phyloP scores from a whole-genome alignment of 345 rosid species.

The Arabis hirsuta region DNA sequence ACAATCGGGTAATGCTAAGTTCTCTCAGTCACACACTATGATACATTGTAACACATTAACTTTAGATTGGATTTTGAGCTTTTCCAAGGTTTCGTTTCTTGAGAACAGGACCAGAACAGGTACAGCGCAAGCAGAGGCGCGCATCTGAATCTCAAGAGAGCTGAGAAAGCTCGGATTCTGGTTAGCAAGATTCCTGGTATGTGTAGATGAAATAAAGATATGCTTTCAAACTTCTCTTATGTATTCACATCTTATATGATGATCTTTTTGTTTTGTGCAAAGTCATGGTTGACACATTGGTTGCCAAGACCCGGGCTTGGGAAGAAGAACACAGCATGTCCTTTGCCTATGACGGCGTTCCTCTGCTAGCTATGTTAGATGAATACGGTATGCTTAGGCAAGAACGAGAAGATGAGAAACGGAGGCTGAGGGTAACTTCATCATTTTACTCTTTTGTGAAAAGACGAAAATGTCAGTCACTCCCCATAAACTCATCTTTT shows the following conservation, averaged over 20 bases:
- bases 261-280: conserved; percentile 29
- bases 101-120: conserved; percentile 94
- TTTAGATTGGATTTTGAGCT: conserved; percentile 6
- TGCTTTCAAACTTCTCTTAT: conserved; percentile 1
- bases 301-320: conserved; percentile 88
- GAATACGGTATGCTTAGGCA: conserved; percentile 98
- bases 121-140: conserved; percentile 98
- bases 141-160: conserved; percentile 98
- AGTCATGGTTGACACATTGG: conserved; percentile 90
- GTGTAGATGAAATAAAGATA: conserved; percentile 14
- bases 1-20: conserved; percentile 67
- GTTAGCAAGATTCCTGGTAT: conserved; percentile 98
- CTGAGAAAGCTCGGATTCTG: conserved; percentile 88
- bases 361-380: conserved; percentile 94
- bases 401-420: conserved; percentile 97
- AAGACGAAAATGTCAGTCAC: not conserved
- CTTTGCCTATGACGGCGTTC: conserved; percentile 91
- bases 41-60: conserved; percentile 9
- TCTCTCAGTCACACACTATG: not conserved
- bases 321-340: conserved; percentile 79
- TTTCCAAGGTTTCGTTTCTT: conserved; percentile 12
- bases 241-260: conserved; percentile 16
- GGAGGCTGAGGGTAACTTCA: conserved; percentile 69
- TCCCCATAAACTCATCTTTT: not conserved
- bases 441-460: not conserved